Evolutionary conservation across 306 rosid species (phyloP), one percentile per base, ranked within the genome.

Genomic region (Dryas octopetala): DNA sequence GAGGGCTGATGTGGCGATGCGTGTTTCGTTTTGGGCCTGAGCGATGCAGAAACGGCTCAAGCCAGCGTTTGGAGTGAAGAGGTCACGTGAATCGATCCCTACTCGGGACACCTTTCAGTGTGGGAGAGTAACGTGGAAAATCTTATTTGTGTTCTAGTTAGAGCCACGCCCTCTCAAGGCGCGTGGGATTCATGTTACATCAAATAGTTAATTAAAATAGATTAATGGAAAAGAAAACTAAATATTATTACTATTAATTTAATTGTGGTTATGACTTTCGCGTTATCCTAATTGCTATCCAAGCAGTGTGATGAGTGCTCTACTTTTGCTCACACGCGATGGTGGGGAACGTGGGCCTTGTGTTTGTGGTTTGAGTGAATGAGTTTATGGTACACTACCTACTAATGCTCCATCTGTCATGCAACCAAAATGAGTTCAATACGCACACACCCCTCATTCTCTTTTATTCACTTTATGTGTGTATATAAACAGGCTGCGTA

Each of bases 301-400:
- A 51, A 71, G 9, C 8, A 45, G 54, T 44, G 40, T 43, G 66
- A 44, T 57, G 66, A 58, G 65, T 71, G 76, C 9, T 55, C 9
- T 12, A 47, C 40, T 71, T 71, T 70, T 65, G 38, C 38, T 45
- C 70, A 9, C 83, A 62, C 83, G 83, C 75, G 72, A 66, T 16
- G 17, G 73, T 28, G 63, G 26, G 70, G 77, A 77, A 64, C 58
- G 72, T 63, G 82, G 62, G 67, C 8, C 16, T 70, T 47, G 74
- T 60, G 28, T 44, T 17, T 32, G 70, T 17, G 32, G 73, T 60
- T 79, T 71, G 62, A 74, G 71, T 72, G 86, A 85, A 88, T 84
- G 96, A 85, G 75, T 74, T 89, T 81, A 71, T 51, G 81, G 61
- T 62, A 86, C 80, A 83, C 88, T 43, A 91, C 96, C 96, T 88